Conservation (phyloP, 2,329 filamentous ascomycete genomes). For the Pseudopithomyces chartarum region DNA sequence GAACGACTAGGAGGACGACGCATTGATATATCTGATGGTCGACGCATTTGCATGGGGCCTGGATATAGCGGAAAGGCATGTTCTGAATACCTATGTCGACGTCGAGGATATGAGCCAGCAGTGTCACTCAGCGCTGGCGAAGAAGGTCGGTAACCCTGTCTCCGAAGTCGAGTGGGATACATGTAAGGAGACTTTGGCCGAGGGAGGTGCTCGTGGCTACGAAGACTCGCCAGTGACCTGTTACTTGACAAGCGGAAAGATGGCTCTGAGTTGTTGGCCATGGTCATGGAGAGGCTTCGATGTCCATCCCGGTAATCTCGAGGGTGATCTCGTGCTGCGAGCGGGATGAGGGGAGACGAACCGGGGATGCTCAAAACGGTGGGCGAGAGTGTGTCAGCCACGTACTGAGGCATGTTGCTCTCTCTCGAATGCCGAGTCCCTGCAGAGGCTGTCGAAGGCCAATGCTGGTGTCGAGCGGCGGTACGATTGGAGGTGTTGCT, state of each 20-base stretch:
- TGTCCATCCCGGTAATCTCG: constrained; percentile 40
- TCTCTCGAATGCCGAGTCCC: constrained; percentile 48
- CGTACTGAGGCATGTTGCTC: constrained; percentile 49
- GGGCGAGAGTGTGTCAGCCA: constrained; percentile 44
- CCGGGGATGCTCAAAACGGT: constrained; percentile 36
- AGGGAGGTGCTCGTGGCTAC: constrained; percentile 45
- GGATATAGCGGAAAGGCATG: constrained; percentile 8
- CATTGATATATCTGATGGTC: constrained; percentile 31
- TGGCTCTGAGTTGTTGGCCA: constrained; percentile 42
- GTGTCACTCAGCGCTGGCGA: constrained; percentile 53
- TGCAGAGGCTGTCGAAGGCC: constrained; percentile 46
- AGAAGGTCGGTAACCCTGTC: constrained; percentile 48
- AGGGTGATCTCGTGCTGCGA: too few species aligned
- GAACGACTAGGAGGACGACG: constrained; percentile 25
- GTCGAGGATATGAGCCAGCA: constrained; percentile 24
- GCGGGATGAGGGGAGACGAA: constrained; percentile 35
- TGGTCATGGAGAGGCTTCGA: constrained; percentile 50
- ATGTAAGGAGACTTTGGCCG: constrained; percentile 47
- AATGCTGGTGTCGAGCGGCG: constrained; percentile 40
- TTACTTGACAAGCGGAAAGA: constrained; percentile 46
- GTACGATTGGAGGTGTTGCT: constrained; percentile 50
- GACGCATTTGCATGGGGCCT: constrained; percentile 28
- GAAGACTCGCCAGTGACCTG: constrained; percentile 52
- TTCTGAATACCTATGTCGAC: constrained; percentile 17
- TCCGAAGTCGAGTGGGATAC: constrained; percentile 50